A percentile compares a stretch with the other conserved stretches of the same genome.
Conservation (phyloP, 345 rosid species). For the Brassica incana region DNA sequence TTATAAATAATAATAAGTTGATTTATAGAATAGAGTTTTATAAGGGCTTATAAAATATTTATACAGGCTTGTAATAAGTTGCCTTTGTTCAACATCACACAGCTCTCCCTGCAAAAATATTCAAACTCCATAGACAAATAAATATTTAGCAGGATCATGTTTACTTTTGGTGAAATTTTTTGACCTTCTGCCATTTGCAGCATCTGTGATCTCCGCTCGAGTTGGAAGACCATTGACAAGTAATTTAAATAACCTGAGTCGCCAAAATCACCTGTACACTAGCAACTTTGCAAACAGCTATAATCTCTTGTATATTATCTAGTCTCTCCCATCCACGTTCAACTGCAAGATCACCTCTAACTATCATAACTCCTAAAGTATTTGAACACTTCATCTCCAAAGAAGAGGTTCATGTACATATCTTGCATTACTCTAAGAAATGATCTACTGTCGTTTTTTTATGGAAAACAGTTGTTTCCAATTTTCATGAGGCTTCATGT, state of each 20-base stretch:
- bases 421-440: too few relatives aligned
- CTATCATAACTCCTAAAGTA: too few relatives aligned
- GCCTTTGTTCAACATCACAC: constrained; percentile 74
- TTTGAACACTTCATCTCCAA: too few relatives aligned
- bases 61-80: too few relatives aligned
- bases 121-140: constrained; percentile 3
- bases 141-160: background rate
- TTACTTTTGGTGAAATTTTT: background rate
- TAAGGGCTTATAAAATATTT: too few relatives aligned
- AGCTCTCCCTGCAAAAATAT: constrained; percentile 46
- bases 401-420: too few relatives aligned
- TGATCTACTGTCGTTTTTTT: too few relatives aligned
- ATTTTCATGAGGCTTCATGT: too few relatives aligned
- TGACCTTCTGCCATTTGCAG: constrained; percentile 56
- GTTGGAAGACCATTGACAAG: constrained; percentile 70
- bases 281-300: constrained; percentile 55
- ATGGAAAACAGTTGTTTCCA: too few relatives aligned
- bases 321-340: constrained; percentile 80
- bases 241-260: constrained; percentile 61
- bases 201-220: constrained; percentile 78
- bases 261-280: constrained; percentile 56
- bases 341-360: constrained; percentile 41
- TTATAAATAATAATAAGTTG: too few relatives aligned
- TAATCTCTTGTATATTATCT: constrained; percentile 62
- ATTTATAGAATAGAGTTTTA: too few relatives aligned